Base-by-base conservation (phyloP, 176 grass and related monocot genomes). In the Elymus sibiricus region DNA sequence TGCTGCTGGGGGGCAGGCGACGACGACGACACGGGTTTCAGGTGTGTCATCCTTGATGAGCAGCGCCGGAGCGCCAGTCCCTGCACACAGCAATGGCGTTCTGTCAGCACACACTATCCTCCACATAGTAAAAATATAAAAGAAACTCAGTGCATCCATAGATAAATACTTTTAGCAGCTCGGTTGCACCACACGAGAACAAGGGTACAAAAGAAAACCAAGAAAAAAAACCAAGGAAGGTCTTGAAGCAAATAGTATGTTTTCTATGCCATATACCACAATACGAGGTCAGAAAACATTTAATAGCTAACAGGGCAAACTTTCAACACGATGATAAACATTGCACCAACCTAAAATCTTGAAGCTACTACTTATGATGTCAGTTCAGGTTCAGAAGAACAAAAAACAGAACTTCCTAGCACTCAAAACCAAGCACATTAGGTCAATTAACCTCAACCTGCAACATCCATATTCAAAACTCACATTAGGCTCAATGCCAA, bases 1-100 rank as follows among this genome's bases (percentile, higher is more conserved):
- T 89, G 90, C 74, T 85, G 53, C 74, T 85, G 53, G 16, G 70
- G 71, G 6, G 14, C 64, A 24, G 82, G 78, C 2, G 86, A 88
- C 12, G 13, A 76, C 0, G n/a, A 24, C 8, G 66, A 1, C 6
- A 6, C 3, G 16, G 79, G 19, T 64, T 27, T 88, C 40, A 17
- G 16, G 69, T 70, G 73, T 40, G 67, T 34, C 76, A 78, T 42
- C 70, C 87, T 74, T 67, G 64, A 13, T 7, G 86, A 89, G 62
- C 83, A 82, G 12, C 37, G 75, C 8, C 17, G 76, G 27, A 78
- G 77, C 28, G 39, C 55, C 93, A 78, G 51, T 31, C 59, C 63
- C 93, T 92, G 67, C 61, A 86, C 17, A 12, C 2, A 5, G 5
- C 10, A 55, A 77, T 56, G 47, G 9, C 12, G 74, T 60, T 51